Conservation (phyloP, 192 early-diverging fungal genomes). For the Martensiomyces pterosporus region DNA sequence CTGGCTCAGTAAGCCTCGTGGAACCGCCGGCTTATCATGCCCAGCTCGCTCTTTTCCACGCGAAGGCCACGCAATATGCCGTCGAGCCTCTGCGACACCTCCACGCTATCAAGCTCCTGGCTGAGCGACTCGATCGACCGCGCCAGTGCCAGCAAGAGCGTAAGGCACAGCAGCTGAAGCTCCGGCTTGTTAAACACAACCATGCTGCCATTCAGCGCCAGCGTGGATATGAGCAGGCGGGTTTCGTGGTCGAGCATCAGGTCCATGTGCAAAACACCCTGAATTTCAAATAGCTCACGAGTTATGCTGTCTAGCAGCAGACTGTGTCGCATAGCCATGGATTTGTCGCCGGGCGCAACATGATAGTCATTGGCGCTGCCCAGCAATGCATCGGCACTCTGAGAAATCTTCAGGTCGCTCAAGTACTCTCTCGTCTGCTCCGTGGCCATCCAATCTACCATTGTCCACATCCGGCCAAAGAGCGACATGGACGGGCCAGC, state of each 20-base stretch:
- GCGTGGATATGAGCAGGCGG: conserved; percentile 31
- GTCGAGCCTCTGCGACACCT: conserved; percentile 12
- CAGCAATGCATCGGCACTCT: not conserved
- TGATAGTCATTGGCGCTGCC: conserved; percentile 17
- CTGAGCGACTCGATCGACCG: conserved; percentile 8
- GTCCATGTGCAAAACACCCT: conserved; percentile 10
- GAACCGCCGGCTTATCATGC: conserved; percentile 27
- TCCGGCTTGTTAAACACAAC: conserved; percentile 28
- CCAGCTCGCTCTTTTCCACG: conserved; percentile 20
- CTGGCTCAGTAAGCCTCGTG: conserved; percentile 35
- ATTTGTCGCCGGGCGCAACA: conserved; percentile 24
- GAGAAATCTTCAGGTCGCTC: conserved; percentile 10
- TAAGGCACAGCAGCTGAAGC: conserved; percentile 23
- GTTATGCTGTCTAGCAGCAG: conserved; percentile 15
- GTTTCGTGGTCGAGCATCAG: conserved; percentile 15
- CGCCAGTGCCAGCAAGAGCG: conserved; percentile 28
- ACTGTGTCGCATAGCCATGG: conserved; percentile 33
- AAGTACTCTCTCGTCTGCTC: conserved; percentile 19
- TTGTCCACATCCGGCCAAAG: conserved; percentile 46
- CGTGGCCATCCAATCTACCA: conserved; percentile 33
- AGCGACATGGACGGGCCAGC: conserved; percentile 22
- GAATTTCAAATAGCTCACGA: conserved; percentile 18
- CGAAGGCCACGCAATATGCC: conserved; percentile 12
- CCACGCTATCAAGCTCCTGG: conserved; percentile 1
- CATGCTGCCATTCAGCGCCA: conserved; percentile 44